These are phyloP conservation scores for Luffa acutangula DNA, from an alignment of 306 rosid species.

Conservation along the genomic window DNA sequence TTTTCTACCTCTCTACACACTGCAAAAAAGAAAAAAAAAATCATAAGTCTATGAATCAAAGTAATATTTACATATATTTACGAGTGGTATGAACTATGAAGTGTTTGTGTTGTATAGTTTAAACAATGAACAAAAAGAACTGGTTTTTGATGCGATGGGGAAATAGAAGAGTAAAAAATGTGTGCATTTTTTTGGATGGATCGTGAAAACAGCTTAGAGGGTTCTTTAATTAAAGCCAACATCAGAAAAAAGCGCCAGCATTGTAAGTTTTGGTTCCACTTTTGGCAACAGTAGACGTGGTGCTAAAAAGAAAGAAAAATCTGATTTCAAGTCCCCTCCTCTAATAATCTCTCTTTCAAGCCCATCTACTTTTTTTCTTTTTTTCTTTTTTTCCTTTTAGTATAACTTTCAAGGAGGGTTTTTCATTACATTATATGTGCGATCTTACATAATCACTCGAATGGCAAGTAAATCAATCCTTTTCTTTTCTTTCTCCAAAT, in stretches of 20 bases:
- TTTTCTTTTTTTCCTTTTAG: background rate
- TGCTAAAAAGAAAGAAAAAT: background rate
- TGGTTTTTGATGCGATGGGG: background rate
- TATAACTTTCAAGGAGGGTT: background rate
- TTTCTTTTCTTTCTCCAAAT: background rate
- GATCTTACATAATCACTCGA: background rate
- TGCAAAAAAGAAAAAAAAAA: background rate
- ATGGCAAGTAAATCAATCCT: background rate
- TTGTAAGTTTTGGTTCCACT: conserved; percentile 11
- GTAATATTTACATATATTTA: background rate
- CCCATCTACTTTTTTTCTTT: background rate
- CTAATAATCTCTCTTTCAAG: background rate
- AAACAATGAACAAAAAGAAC: background rate
- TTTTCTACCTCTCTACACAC: background rate
- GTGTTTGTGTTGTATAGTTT: background rate
- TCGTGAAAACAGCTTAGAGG: conserved; percentile 17
- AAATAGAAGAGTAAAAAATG: background rate
- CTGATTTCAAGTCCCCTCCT: background rate
- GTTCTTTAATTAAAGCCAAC: conserved; percentile 9
- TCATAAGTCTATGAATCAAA: background rate
- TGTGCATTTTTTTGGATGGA: background rate
- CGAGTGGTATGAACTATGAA: background rate
- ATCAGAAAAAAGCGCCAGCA: conserved; percentile 13
- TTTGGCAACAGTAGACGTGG: conserved; percentile 15
- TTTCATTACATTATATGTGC: background rate